These are phyloP conservation scores for Phytopythium chamaehyphon DNA, from an alignment of 352 stramenopile genomes.

Conservation along the genomic window DNA sequence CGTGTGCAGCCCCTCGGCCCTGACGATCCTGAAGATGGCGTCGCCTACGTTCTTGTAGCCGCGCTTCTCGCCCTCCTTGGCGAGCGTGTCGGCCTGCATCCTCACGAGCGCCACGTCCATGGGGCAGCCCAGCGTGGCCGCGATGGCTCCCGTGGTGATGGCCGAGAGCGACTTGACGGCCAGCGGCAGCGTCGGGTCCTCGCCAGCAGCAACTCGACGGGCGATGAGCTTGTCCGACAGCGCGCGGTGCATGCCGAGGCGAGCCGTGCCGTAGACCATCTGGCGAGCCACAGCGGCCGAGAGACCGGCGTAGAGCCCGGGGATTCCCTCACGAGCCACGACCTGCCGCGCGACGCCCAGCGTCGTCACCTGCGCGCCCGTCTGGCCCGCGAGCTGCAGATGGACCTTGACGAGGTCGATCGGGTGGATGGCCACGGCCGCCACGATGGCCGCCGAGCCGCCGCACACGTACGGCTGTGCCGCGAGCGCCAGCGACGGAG, in stretches of 20 bases:
- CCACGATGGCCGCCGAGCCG: slow-evolving; percentile 67
- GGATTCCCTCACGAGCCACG: slow-evolving; percentile 73
- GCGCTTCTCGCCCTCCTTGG: slow-evolving; percentile 84
- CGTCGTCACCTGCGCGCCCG: slow-evolving; percentile 67
- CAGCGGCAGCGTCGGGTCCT: slow-evolving; percentile 64
- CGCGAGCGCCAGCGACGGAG: slow-evolving; percentile 42
- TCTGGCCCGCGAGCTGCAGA: slow-evolving; percentile 83
- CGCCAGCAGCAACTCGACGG: slow-evolving; percentile 59
- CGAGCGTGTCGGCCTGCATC: slow-evolving; percentile 97
- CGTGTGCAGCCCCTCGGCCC: slow-evolving; percentile 83
- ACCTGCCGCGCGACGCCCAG: slow-evolving; percentile 75
- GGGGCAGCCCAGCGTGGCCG: slow-evolving; percentile 96
- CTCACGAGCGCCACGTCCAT: slow-evolving; percentile 98
- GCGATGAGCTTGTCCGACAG: slow-evolving; percentile 78
- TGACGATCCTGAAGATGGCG: slow-evolving; percentile 88
- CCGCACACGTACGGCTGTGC: slow-evolving; percentile 81
- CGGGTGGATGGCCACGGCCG: slow-evolving; percentile 81
- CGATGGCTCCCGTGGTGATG: slow-evolving; percentile 81
- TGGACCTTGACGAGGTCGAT: slow-evolving; percentile 92
- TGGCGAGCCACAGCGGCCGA: slow-evolving; percentile 78
- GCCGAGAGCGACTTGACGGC: slow-evolving; percentile 71
- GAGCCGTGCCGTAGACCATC: slow-evolving; percentile 85
- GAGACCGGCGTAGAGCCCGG: slow-evolving; percentile 80
- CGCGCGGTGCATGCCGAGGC: slow-evolving; percentile 81
- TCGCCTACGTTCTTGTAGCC: slow-evolving; percentile 99